Evolutionary conservation across 2,329 filamentous ascomycete species (phyloP), one percentile per base, ranked within the genome.

Genomic region (Endocalyx cinctus): DNA sequence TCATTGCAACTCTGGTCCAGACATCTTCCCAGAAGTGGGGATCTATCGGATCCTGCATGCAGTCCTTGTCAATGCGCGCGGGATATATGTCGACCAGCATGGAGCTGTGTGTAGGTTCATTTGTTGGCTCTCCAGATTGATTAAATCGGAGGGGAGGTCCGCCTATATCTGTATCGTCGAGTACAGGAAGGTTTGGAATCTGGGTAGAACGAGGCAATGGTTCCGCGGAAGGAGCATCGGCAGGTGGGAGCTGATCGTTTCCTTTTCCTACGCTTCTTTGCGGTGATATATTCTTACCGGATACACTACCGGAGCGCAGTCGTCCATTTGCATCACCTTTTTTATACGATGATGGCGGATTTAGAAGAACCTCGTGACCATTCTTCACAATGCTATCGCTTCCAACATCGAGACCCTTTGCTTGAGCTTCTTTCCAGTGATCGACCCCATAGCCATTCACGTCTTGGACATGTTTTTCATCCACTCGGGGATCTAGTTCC

Each of bases 31-130:
- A 85, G 61, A 98, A 98, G 2, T 73, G 67, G 34, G 87, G 74
- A 37, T 82, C 81, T 25, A 98, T 64, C 0, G 94, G 92, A 59
- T 98, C 92, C 12, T 74, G 77, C 88, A 98, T 98, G 62, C 90
- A 97, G 56, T 97, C 85, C 48, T 89, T 86, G 42, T 87, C 79
- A 17, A 98, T 76, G 20, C 76, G 66, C 1, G 87, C 86, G 14
- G 73, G 75, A 37, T 77, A 76, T 49, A 97, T 80, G 36, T 92
- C 86, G 7, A 79, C 65, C 30, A 74, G 65, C 44, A 77, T 58
- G 7, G 70, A 69, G 59, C 78, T 72, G 33, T 75, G 61, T 15
- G 55, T 47, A n/a, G n/a, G n/a, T 16, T 62, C 60, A 17, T 58
- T 57, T 8, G 52, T 58, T 10, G 69, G 63, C 26, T 71, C 72